Base-by-base conservation (phyloP, 2,329 filamentous ascomycete genomes). In the Aspergillus luchuensis region DNA sequence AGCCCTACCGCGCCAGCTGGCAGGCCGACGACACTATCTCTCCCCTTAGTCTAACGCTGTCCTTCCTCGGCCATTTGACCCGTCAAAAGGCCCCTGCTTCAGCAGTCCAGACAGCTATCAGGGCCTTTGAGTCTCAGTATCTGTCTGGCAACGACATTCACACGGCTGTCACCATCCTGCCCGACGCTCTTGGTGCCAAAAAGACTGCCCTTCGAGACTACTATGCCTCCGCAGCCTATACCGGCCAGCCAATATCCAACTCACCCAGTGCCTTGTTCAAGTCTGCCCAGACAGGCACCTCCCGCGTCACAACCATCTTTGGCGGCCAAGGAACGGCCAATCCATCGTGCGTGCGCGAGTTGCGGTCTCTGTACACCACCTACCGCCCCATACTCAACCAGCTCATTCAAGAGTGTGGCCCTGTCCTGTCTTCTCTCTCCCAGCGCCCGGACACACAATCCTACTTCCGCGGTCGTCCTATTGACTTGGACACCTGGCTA, bases 401-500 rank as follows among this genome's bases (percentile, higher is more conserved):
- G 11, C 30, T 54, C 25, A 15, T 59, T 4, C 45, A 49, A 10
- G 45, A 28, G 5, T 43, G 23, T 38, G 39, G 13, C 38, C 38
- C 39, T 2, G 39, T 39, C 21, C 30, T 59, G 10, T 8, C 19
- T 4, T 19, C 41, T 25, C 28, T 47, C 21, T 47, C 25, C 30
- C 41, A 30, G 8, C 48, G 39, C 1, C 38, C 41, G 4, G 49
- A 47, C 39, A 48, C 51, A 17, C 41, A 59, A 7, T 30, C 45
- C 45, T 49, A 49, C 23, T 49, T 49, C 11, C 21, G 25, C 45
- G 45, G 45, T 15, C 45, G 45, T 3, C 2, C 23, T 23, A 49
- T 49, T 8, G 45, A 49, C 45, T 23, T 49, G 19, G 15, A 49
- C 15, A 13, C 52, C 25, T 10, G 36, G 39, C 10, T 67, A 57